Evolutionary conservation across 2,329 filamentous ascomycete genomes (phyloP), one percentile per base, ranked within the genome.

Genomic region (Laburnicola sp.): DNA sequence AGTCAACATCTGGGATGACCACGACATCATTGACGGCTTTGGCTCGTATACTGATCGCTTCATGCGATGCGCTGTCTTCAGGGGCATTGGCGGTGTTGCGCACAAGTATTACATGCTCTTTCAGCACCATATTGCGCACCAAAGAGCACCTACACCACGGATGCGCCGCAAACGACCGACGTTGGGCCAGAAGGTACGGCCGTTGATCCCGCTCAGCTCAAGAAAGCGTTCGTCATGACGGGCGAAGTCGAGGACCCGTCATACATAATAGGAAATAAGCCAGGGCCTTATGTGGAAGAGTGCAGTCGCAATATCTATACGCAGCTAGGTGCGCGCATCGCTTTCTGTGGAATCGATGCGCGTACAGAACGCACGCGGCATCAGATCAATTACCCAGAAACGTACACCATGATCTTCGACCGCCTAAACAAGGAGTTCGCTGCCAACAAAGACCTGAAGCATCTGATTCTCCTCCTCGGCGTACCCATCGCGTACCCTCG

Each of bases 371-470:
- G 92, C 23, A 97, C 93, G 6, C 85, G 93, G 32, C 91, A 95
- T 66, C 91, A 96, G 74, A 86, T 97, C 74, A 97, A 97, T 76
- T 97, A 96, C 64, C 71, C 78, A 50, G 74, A 87, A 72, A 75
- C 91, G 71, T 72, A 87, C 75, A 68, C 82, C 65, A 56, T 82
- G 76, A 78, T 87, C 40, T 86, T 86, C 63, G 65, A 77, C 31
- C 80, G 82, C 2, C 70, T 85, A 2, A 68, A 78, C 27, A 68
- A 71, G 8, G 82, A 86, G 56, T 73, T 86, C 8, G 64, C 71
- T 0, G 77, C 75, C 0, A 78, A 81, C 49, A 78, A 78, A 26
- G 76, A 81, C 16, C 80, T 86, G 66, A 86, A 84, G 71, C 84
- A 87, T 63, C 66, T 87, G 22, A 76, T 87, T 34, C 71, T 87